Evolutionary conservation across 306 rosid species (phyloP), one percentile per base, ranked within the genome.

Genomic region (Prunus campanulata): DNA sequence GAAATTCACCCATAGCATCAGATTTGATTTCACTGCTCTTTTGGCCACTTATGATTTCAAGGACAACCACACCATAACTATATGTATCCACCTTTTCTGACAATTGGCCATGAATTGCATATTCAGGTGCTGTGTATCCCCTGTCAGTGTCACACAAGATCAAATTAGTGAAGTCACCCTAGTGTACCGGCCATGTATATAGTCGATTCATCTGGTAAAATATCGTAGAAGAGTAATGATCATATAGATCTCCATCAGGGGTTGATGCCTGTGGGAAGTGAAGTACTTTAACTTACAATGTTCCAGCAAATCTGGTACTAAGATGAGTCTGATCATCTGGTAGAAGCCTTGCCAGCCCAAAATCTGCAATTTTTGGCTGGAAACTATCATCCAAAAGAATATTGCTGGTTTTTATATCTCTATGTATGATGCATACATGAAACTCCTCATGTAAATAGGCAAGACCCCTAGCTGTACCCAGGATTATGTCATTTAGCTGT

Each of bases 41-140:
- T 77, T 80, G 86, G 54, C 93, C 90, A 39, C 92, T 87, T 74
- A 91, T 25, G 29, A 91, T 87, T 83, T 91, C 93, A 70, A 89
- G 86, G 66, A 89, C 83, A 13, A 91, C 89, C 24, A 89, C 87
- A 44, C 96, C 96, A 80, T 82, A 89, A 56, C 96, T 91, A 60
- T 87, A 91, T n/a, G 86, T 70, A 50, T 91, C 97, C 1, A 77
- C 97, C 82, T 91, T 91, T 64, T 79, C 97, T 15, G 92, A 89
- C 81, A 91, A 63, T 47, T 89, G 92, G 15, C 93, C 93, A 57
- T 91, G 93, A 49, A 91, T 78, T 64, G 96, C 91, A 80, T 89
- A 91, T 64, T 91, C 96, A 2, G 96, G 92, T 64, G 96, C 93
- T 19, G 86, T 87, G 76, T 89, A 91, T 71, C 93, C 96, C 80